These are phyloP conservation scores for Colletotrichum camelliae DNA, from an alignment of 2,329 filamentous ascomycete species.

Conservation along the genomic window DNA sequence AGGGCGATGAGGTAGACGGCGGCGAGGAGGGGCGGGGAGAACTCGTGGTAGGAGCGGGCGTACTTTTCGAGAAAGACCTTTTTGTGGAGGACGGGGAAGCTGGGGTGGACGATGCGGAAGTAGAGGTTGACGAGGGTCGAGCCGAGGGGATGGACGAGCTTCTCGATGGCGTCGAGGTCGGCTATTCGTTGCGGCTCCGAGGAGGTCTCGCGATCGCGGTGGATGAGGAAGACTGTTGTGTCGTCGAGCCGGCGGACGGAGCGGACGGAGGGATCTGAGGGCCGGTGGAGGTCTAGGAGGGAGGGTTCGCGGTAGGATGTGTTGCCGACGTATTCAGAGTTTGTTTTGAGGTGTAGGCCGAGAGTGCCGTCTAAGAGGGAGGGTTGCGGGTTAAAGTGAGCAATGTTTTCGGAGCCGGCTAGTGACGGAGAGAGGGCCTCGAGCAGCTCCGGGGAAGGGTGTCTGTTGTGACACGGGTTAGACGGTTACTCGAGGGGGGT, in stretches of 20 bases:
- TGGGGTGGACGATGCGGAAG: conserved; percentile 66
- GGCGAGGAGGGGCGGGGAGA: conserved; percentile 63
- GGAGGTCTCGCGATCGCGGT: conserved; percentile 37
- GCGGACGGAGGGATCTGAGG: conserved; percentile 43
- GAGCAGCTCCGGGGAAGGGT: conserved; percentile 21
- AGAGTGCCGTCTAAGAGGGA: conserved; percentile 47
- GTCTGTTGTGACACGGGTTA: not conserved
- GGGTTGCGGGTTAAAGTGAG: conserved; percentile 13
- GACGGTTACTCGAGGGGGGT: not conserved
- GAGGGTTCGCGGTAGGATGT: conserved; percentile 64
- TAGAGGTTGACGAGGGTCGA: conserved; percentile 69
- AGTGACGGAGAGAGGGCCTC: conserved; percentile 21
- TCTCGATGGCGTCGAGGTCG: conserved; percentile 59
- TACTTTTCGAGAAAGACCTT: conserved; percentile 68
- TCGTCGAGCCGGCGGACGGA: conserved; percentile 38
- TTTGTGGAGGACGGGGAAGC: conserved; percentile 65
- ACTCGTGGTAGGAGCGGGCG: conserved; percentile 58
- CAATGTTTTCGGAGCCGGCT: conserved; percentile 19
- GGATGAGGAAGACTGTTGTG: conserved; percentile 39
- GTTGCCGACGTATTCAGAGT: conserved; percentile 65
- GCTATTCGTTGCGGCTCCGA: conserved; percentile 45
- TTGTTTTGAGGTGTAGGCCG: conserved; percentile 62
- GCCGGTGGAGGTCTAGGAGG: conserved; percentile 61
- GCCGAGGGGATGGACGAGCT: conserved; percentile 67
- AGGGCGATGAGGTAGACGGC: conserved; percentile 68